A percentile compares a stretch with the other conserved stretches of the same genome.
phyloP scores from a whole-genome alignment of 2,329 filamentous ascomycete genomes.

The Colletotrichum horii region DNA sequence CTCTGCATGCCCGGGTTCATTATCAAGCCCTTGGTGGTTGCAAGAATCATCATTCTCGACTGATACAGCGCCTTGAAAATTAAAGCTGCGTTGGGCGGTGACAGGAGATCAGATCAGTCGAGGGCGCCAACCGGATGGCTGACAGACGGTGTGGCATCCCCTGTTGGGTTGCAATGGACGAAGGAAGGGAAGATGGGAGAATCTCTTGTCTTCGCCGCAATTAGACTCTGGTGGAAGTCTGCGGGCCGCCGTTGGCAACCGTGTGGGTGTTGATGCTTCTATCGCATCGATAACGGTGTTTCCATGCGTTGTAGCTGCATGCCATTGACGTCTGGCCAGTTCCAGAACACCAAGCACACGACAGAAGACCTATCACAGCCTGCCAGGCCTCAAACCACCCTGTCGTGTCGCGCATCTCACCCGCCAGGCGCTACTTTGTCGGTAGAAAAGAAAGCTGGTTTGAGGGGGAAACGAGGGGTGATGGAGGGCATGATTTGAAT shows the following conservation, averaged over 20 bases:
- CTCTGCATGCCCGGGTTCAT: not conserved
- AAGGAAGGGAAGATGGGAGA: not conserved
- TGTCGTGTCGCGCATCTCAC: not conserved
- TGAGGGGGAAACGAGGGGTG: not conserved
- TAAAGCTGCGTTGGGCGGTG: not conserved
- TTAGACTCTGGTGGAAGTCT: not conserved
- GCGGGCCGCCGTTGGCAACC: not conserved
- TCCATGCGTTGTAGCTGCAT: not conserved
- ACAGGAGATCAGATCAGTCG: constrained; percentile 1
- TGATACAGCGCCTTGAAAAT: not conserved
- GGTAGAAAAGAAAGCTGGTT: not conserved
- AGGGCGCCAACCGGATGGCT: not conserved
- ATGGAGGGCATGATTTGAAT: not conserved
- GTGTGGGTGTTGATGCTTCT: not conserved
- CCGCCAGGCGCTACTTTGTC: not conserved
- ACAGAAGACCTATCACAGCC: not conserved
- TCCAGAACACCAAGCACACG: constrained; percentile 1
- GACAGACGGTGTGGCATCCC: not conserved
- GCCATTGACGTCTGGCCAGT: constrained; percentile 4
- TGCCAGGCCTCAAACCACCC: not conserved
- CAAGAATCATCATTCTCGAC: constrained; percentile 8
- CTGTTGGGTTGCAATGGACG: not conserved
- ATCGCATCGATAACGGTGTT: not conserved
- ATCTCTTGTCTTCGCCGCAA: not conserved
- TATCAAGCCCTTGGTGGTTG: not conserved